A percentile compares a stretch with the other conserved stretches of the same genome.
phyloP scores from a whole-genome alignment of 2,329 filamentous ascomycete species.

The Ophiostoma quercus region DNA sequence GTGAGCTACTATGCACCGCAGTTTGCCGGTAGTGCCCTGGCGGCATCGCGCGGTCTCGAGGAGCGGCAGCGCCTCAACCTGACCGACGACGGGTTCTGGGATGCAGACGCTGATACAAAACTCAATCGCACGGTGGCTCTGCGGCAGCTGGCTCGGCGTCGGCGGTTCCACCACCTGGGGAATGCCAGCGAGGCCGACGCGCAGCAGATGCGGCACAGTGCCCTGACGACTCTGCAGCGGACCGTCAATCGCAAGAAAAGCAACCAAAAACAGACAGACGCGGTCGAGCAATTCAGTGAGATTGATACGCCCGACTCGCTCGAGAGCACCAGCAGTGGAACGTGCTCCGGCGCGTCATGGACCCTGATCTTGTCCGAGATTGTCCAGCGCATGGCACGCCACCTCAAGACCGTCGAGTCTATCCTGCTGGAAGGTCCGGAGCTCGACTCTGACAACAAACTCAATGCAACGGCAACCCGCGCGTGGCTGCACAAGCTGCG shows the following conservation, averaged over 20 bases:
- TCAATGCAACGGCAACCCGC: constrained; percentile 30
- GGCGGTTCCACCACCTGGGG: constrained; percentile 37
- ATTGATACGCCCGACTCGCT: neutral
- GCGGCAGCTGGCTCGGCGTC: constrained; percentile 35
- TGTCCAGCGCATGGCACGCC: constrained; percentile 37
- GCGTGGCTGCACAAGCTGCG: constrained; percentile 35
- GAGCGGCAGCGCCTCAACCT: constrained; percentile 40
- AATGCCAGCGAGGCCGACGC: constrained; percentile 35
- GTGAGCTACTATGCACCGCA: constrained; percentile 43
- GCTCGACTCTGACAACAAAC: constrained; percentile 19
- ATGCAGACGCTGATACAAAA: neutral
- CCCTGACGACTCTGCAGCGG: constrained; percentile 33
- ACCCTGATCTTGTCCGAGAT: constrained; percentile 39
- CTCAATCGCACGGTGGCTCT: constrained; percentile 31
- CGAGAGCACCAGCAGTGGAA: neutral
- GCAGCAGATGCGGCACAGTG: constrained; percentile 33
- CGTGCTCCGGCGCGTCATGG: constrained; percentile 44
- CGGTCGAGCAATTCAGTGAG: neutral
- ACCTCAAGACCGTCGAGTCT: constrained; percentile 34
- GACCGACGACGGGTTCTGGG: constrained; percentile 40
- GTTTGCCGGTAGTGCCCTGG: constrained; percentile 33
- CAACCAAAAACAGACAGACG: neutral
- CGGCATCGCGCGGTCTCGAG: constrained; percentile 31
- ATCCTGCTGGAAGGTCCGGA: constrained; percentile 27
- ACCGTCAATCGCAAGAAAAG: constrained; percentile 26